Base-by-base conservation (phyloP, 2,329 filamentous ascomycete genomes). In the Talaromyces sp. region DNA sequence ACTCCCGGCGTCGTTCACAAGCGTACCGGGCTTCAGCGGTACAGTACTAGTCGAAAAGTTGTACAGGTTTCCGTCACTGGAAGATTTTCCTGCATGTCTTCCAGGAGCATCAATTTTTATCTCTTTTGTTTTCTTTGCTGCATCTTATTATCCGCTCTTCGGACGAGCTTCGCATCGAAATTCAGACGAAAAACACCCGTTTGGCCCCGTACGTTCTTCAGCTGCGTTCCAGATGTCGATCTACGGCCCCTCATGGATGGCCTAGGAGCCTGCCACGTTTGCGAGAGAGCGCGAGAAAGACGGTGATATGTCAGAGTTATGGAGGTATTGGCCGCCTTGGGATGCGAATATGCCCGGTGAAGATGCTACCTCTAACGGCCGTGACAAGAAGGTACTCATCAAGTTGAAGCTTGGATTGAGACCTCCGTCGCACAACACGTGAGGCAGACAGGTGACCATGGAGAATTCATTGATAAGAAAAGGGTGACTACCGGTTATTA, bases 361-460 rank as follows among this genome's bases (percentile, higher is more conserved):
- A 54, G 55, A 13, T 61, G 21, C 19, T 55, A 61, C n/a, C 57
- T 55, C 2, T 61, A 38, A 21, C 26, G 50, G 2, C 46, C 35
- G 46, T 60, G 13, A 57, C 58, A 29, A 57, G 56, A 9, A 52
- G 38, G 58, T 41, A 56, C 27, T 60, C 54, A 31, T 54, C 54
- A 21, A 53, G 56, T 14, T 53, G 49, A 14, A 54, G 21, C 17
- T 53, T 21, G 8, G 38, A 56, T 5, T 60, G 49, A 4, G 52
- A 24, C 19, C 51, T 49, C 8, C 58, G 43, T 46, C 21, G 3
- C 5, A 55, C 58, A 14, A 38, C 17, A 38, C 35, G 6, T 38
- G 17, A 38, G 32, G 21, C 14, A 57, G 26, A 1, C 43, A 38
- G 11, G 53, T 32, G 13, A 60, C 58, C 2, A 41, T 35, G 10